Conservation (phyloP, 768 basidiomycete genomes). For the Russula lepida region DNA sequence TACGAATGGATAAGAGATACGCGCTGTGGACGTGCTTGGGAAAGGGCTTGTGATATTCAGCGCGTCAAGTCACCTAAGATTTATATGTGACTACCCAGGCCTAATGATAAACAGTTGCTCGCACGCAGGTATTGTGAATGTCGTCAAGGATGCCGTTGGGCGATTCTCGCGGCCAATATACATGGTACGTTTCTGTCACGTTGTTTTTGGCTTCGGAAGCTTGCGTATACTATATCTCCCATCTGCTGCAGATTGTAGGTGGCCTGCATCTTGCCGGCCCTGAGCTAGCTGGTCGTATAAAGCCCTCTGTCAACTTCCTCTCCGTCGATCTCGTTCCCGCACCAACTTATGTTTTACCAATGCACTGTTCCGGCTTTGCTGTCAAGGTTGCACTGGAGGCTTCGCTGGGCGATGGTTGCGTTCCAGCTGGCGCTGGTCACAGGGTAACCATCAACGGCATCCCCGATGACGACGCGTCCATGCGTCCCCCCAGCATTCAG, state of each 20-base stretch:
- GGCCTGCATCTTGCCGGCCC: constrained; percentile 77
- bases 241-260: constrained; percentile 52
- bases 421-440: constrained; percentile 70
- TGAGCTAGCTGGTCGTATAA: constrained; percentile 54
- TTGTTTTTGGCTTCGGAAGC: neutral
- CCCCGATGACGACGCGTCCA: constrained; percentile 30
- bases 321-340: constrained; percentile 49
- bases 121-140: constrained; percentile 83
- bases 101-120: constrained; percentile 37
- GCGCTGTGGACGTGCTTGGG: constrained; percentile 68
- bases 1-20: constrained; percentile 62
- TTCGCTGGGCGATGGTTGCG: constrained; percentile 65
- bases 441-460: constrained; percentile 51
- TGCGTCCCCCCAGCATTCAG: constrained; percentile 10
- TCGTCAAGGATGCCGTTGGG: constrained; percentile 58
- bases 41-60: constrained; percentile 80
- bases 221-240: neutral
- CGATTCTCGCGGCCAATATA: constrained; percentile 61
- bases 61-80: constrained; percentile 43
- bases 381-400: constrained; percentile 61
- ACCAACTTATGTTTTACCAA: constrained; percentile 65
- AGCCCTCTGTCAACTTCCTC: constrained; percentile 64
- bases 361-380: constrained; percentile 82
- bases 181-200: constrained; percentile 41
- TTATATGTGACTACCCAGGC: neutral